Conservation (phyloP, 805 yeast genomes). For the Wickerhamiella azymoides region DNA sequence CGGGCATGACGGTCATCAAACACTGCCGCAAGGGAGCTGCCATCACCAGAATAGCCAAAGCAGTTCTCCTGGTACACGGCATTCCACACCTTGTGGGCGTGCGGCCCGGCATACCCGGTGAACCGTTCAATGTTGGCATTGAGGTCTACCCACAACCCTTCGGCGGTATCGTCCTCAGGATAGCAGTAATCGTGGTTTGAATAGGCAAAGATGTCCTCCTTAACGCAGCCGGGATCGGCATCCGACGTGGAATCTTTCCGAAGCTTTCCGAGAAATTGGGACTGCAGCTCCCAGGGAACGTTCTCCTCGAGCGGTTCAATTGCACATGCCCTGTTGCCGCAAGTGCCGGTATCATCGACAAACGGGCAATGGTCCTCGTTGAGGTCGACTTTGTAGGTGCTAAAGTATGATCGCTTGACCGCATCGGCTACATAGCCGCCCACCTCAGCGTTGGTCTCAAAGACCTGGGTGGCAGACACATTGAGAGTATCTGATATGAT, state of each 20-base stretch:
- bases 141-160: slow-evolving; percentile 65
- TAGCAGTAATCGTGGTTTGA: slow-evolving; percentile 24
- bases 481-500: slow-evolving; percentile 15
- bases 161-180: slow-evolving; percentile 28
- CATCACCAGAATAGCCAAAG: slow-evolving; percentile 36
- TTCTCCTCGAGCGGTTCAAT: slow-evolving; percentile 74
- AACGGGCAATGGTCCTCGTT: slow-evolving; percentile 63
- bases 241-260: slow-evolving; percentile 26
- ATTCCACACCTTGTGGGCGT: slow-evolving; percentile 83
- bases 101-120: slow-evolving; percentile 91
- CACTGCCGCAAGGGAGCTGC: slow-evolving; percentile 1
- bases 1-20: slow-evolving; percentile 17
- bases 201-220: slow-evolving; percentile 15
- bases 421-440: slow-evolving; percentile 44
- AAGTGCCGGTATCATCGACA: slow-evolving; percentile 64
- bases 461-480: slow-evolving; percentile 30
- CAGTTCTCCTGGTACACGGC: slow-evolving; percentile 88
- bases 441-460: slow-evolving; percentile 37
- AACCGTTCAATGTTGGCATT: slow-evolving; percentile 87
- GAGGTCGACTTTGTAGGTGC: slow-evolving; percentile 72
- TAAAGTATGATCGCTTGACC: slow-evolving; percentile 67
- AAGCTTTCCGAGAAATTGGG: slow-evolving; percentile 50
- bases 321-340: slow-evolving; percentile 80
- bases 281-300: slow-evolving; percentile 45
- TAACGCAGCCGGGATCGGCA: slow-evolving; percentile 16